Evolutionary conservation across 148 eudicot species (phyloP).

Genomic region (Agrostemma githago): DNA sequence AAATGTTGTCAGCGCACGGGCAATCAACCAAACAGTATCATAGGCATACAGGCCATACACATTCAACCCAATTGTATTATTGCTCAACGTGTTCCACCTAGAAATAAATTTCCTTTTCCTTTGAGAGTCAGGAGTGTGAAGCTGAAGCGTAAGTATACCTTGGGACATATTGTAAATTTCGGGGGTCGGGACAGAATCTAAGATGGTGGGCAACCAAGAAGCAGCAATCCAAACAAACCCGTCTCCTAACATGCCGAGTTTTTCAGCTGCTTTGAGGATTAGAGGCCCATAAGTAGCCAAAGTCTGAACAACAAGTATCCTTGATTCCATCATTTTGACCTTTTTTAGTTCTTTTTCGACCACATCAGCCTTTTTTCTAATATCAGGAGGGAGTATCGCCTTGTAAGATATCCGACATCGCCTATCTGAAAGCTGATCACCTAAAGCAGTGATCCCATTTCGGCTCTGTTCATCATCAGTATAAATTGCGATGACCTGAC

Average conservation of each 20-base stretch:
- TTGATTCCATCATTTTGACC: slow-evolving; percentile 49
- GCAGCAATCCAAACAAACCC: slow-evolving; percentile 89
- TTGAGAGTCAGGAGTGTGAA: slow-evolving; percentile 46
- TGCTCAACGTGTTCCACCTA: slow-evolving; percentile 36
- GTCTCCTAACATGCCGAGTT: slow-evolving; percentile 55
- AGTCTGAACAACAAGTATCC: slow-evolving; percentile 50
- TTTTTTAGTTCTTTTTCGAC: slow-evolving; percentile 32
- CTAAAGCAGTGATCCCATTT: slow-evolving; percentile 48
- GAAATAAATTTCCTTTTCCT: slow-evolving; percentile 33
- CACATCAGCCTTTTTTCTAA: slow-evolving; percentile 14
- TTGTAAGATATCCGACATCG: slow-evolving; percentile 52
- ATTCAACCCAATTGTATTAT: slow-evolving; percentile 39
- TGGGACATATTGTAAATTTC: slow-evolving; percentile 22
- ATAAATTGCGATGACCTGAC: slow-evolving; percentile 47
- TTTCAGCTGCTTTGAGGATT: slow-evolving; percentile 51
- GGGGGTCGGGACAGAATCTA: slow-evolving; percentile 40
- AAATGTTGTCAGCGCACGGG: slow-evolving; percentile 42
- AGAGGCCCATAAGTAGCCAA: slow-evolving; percentile 33
- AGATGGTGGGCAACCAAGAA: slow-evolving; percentile 53
- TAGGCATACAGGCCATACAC: slow-evolving; percentile 58
- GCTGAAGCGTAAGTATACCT: slow-evolving; percentile 61
- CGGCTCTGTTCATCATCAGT: slow-evolving; percentile 61
- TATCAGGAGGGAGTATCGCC: slow-evolving; percentile 38
- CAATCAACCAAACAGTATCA: slow-evolving; percentile 63
- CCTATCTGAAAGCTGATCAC: slow-evolving; percentile 39